Conservation (phyloP, 1,284 basidiomycete genomes). For the Heterobasidion parviporum region DNA sequence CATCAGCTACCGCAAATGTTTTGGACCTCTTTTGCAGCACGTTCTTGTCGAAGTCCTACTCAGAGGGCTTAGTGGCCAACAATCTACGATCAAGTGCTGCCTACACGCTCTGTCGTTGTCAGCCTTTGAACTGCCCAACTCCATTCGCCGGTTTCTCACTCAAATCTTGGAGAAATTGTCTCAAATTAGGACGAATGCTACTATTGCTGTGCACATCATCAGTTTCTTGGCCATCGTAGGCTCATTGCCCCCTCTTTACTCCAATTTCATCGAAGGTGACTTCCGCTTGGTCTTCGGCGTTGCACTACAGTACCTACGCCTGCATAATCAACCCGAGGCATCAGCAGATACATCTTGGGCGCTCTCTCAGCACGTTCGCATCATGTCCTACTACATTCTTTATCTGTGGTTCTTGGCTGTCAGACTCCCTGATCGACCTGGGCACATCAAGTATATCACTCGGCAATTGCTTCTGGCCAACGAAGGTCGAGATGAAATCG, state of each 20-base stretch:
- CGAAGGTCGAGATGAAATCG: constrained; percentile 66
- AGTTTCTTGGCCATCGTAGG: constrained; percentile 88
- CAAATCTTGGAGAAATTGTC: constrained; percentile 84
- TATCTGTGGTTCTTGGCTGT: constrained; percentile 95
- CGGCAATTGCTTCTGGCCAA: constrained; percentile 86
- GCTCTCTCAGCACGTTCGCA: constrained; percentile 90
- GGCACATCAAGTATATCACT: constrained; percentile 83
- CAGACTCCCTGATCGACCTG: constrained; percentile 77
- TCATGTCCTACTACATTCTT: constrained; percentile 89
- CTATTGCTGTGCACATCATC: constrained; percentile 93
- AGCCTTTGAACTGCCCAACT: constrained; percentile 83
- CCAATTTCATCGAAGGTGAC: constrained; percentile 90
- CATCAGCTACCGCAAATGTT: constrained; percentile 81
- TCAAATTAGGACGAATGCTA: constrained; percentile 91
- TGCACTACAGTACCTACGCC: constrained; percentile 89
- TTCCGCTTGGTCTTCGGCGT: constrained; percentile 95
- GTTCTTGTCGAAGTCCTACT: constrained; percentile 82
- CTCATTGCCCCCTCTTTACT: constrained; percentile 71
- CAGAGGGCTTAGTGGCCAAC: constrained; percentile 70
- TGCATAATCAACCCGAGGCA: constrained; percentile 71
- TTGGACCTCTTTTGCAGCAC: constrained; percentile 63
- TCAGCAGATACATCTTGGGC: constrained; percentile 72
- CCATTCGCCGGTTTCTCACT: constrained; percentile 76
- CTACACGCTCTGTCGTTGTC: constrained; percentile 86
- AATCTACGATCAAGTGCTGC: constrained; percentile 85